Base-by-base conservation (phyloP, 2,329 filamentous ascomycete species). In the Trichoderma cornu-damae region DNA sequence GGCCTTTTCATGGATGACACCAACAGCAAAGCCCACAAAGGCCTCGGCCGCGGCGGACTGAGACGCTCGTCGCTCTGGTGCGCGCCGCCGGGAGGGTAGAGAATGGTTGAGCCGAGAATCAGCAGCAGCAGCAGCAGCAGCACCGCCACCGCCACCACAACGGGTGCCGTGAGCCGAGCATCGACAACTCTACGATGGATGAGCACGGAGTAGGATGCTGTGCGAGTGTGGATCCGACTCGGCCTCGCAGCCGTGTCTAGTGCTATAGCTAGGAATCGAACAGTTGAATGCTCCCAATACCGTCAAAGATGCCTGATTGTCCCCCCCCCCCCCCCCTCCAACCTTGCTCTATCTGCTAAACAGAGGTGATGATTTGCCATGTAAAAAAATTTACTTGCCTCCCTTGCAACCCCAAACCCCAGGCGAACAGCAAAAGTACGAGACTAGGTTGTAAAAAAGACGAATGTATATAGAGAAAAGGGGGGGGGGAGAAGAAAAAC, bases 1-100 rank as follows among this genome's bases (percentile, higher is more conserved):
- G 59, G 93, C 93, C 2, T 97, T 97, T 75, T 87, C 89, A 11
- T 97, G 92, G 92, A 86, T 96, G 77, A 93, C 88, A 47, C 73
- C 79, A 38, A 63, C 71, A 16, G 68, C 67, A 50, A 72, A 77
- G 44, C 44, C 68, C 37, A 47, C 67, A 32, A 72, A 70, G 63
- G 58, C 74, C 2, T 67, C 75, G 8, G 63, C 72, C 4, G 61
- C 69, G 22, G 69, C 69, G 12, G 62, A 62, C 20, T 64, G 43
- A 34, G 9, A 8, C 5, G 38, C 28, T 14, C 11, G 8, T 2
- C n/a, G 3, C n/a, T n/a, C n/a, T n/a, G 9, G 24, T 14, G 5
- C 18, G 35, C 16, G 35, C 14, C 11, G n/a, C 22, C 6, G 14
- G 22, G 7, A 44, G 6, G 22, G 8, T 3, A 43, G 30, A 7